Percentiles rank a stretch among this genome's conserved stretches.
These are phyloP conservation scores for Pulicaria dysenterica DNA, from an alignment of 129 eudicot species.

Conservation along the genomic window DNA sequence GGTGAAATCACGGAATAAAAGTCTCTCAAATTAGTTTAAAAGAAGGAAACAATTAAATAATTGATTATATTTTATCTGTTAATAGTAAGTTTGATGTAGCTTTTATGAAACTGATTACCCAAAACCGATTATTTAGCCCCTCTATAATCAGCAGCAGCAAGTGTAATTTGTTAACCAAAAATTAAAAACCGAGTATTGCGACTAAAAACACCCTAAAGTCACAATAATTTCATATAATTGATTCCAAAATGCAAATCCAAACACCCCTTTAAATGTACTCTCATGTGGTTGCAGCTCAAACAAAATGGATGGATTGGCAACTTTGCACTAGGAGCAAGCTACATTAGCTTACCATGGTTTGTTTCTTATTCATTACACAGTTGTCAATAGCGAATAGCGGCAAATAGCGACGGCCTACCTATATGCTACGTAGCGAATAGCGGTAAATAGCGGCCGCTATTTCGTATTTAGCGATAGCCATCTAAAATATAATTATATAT, in stretches of 20 bases:
- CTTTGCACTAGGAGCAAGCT: slow-evolving; percentile 95
- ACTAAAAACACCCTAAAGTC: background rate
- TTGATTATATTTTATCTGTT: background rate
- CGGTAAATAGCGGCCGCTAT: too few species aligned
- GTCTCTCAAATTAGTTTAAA: background rate
- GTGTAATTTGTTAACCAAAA: background rate
- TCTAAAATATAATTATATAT: too few species aligned
- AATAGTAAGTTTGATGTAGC: background rate
- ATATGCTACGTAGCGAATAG: too few species aligned
- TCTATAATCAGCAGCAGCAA: background rate
- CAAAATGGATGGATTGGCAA: slow-evolving; percentile 99
- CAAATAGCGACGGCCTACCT: too few species aligned
- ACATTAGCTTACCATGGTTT: slow-evolving; percentile 94
- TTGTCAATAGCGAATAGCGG: too few species aligned
- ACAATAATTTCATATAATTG: background rate
- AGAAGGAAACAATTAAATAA: background rate
- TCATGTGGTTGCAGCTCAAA: slow-evolving; percentile 68
- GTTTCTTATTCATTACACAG: slow-evolving; percentile 31
- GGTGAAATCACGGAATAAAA: background rate
- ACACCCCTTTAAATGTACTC: background rate
- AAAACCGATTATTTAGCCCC: background rate
- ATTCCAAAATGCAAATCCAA: background rate
- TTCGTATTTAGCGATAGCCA: too few species aligned
- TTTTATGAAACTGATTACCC: background rate
- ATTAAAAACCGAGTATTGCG: background rate